These are phyloP conservation scores for Fusarium dimerum DNA, from an alignment of 2,329 filamentous ascomycete genomes.

Conservation along the genomic window DNA sequence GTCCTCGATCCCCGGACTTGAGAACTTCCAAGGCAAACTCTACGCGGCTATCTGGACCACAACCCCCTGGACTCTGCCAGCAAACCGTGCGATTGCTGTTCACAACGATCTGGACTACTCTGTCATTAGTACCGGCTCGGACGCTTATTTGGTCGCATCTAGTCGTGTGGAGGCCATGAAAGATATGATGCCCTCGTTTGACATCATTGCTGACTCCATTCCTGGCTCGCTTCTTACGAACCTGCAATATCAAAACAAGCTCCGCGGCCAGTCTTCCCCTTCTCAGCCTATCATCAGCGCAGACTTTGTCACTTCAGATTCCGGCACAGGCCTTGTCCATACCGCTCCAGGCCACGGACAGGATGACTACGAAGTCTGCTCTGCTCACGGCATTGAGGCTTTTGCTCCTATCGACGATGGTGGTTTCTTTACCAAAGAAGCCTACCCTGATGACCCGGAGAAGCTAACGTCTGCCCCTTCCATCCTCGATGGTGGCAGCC, in stretches of 20 bases:
- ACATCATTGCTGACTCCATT: conserved; percentile 57
- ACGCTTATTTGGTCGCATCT: conserved; percentile 71
- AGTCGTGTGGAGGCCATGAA: conserved; percentile 65
- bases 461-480: conserved; percentile 66
- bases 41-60: conserved; percentile 97
- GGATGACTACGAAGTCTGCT: conserved; percentile 89
- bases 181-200: conserved; percentile 51
- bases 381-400: conserved; percentile 67
- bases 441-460: conserved; percentile 69
- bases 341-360: conserved; percentile 93
- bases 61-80: conserved; percentile 94
- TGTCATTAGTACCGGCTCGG: conserved; percentile 57
- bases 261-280: conserved; percentile 59
- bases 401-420: conserved; percentile 82
- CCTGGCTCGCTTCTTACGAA: conserved; percentile 65
- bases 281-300: conserved; percentile 75
- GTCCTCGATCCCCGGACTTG: conserved; percentile 36
- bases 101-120: conserved; percentile 73
- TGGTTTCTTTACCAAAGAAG: conserved; percentile 78
- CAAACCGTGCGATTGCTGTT: conserved; percentile 87
- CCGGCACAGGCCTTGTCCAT: conserved; percentile 95
- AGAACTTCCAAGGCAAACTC: conserved; percentile 50
- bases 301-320: conserved; percentile 84
- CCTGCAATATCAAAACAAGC: conserved; percentile 68
- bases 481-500: conserved; percentile 70